Evolutionary conservation across 2,329 filamentous ascomycete genomes (phyloP).

Genomic region (Hymenoscyphus fructigenus): DNA sequence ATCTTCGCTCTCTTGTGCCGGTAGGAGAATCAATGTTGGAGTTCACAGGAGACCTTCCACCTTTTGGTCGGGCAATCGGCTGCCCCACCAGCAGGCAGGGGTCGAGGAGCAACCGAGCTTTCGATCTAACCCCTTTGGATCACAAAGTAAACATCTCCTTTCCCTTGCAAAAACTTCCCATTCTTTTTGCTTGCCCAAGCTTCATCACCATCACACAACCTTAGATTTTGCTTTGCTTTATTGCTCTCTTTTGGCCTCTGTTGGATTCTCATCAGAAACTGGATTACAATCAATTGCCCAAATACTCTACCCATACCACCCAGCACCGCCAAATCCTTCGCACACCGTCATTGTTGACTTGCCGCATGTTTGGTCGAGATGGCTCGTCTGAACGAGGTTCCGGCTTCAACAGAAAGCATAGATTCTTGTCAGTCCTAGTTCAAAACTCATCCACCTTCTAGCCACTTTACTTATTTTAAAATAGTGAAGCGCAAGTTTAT

Average conservation of each 20-base stretch:
- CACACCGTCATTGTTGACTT: conserved; percentile 12
- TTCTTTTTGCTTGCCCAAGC: neutral
- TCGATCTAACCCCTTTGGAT: conserved; percentile 6
- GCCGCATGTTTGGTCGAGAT: conserved; percentile 46
- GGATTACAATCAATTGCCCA: neutral
- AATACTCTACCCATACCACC: neutral
- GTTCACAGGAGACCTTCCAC: too few relatives aligned
- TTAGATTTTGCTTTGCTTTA: conserved; percentile 6
- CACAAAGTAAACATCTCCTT: conserved; percentile 13
- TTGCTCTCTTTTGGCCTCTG: conserved; percentile 6
- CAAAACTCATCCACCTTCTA: neutral
- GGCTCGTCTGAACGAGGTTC: conserved; percentile 78
- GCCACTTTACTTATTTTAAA: conserved; percentile 12
- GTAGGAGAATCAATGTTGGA: too few relatives aligned
- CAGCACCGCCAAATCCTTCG: neutral
- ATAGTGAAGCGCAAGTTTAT: conserved; percentile 76
- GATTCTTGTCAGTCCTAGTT: conserved; percentile 60
- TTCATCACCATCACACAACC: conserved; percentile 5
- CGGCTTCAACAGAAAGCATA: conserved; percentile 65
- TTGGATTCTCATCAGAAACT: neutral
- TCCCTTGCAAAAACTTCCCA: conserved; percentile 3
- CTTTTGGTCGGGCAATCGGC: neutral
- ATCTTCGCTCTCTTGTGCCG: neutral
- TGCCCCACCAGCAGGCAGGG: neutral
- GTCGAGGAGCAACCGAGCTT: neutral